Evolutionary conservation across 208 protist species (phyloP).

Genomic region (Leishmania tarentolae): DNA sequence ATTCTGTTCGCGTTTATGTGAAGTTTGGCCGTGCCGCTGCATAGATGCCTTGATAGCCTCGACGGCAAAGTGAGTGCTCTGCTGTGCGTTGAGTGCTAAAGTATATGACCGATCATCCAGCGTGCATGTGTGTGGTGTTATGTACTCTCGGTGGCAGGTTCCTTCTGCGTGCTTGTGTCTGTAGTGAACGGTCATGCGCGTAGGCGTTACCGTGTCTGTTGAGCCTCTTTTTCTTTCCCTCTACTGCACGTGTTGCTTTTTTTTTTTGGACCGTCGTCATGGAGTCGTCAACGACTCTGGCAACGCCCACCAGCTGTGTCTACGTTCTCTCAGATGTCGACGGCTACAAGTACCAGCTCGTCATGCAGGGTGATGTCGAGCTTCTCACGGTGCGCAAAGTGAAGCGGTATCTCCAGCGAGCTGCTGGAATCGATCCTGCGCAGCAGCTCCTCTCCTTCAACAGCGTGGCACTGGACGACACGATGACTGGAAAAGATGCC

Average conservation of each 20-base stretch:
- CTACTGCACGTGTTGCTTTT: not conserved
- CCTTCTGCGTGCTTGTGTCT: not conserved
- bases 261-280: not conserved
- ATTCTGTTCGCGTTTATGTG: not conserved
- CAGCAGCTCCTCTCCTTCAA: conserved; percentile 70
- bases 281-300: not conserved
- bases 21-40: not conserved
- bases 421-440: conserved; percentile 39
- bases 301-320: conserved; percentile 19
- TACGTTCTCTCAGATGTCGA: conserved; percentile 79
- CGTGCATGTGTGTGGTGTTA: not conserved
- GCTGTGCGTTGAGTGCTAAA: not conserved
- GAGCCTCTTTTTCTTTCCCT: conserved; percentile 9
- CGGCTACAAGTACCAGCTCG: conserved; percentile 83
- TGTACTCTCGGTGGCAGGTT: not conserved
- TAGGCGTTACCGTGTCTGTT: not conserved
- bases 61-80: not conserved
- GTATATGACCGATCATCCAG: not conserved
- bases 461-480: conserved; percentile 33
- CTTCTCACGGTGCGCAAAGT: conserved; percentile 51
- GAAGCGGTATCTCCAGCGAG: conserved; percentile 74
- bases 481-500: conserved; percentile 42
- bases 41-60: not conserved
- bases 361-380: conserved; percentile 69
- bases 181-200: not conserved